Evolutionary conservation across 352 stramenopile species (phyloP), one percentile per base, ranked within the genome.

Genomic region (Globisporangium abappressorium): DNA sequence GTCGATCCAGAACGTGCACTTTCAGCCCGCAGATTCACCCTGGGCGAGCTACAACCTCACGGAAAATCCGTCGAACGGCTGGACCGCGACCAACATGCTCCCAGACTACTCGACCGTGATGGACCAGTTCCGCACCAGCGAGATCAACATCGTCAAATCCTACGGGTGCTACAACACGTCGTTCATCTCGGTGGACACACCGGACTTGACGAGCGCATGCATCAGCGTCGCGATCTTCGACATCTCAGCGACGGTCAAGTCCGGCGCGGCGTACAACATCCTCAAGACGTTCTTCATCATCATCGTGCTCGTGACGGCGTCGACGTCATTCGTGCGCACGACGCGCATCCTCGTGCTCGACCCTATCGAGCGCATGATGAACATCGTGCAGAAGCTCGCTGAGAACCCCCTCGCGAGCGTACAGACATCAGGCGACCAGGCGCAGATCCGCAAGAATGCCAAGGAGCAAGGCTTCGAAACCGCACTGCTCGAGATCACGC

Each of bases 331-430:
- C 65, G 94, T 93, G 58, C 86, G 82, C 64, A 95, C 88, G 56
- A 78, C 87, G 6, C 91, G 90, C 12, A 79, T 82, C 28, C 84
- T 97, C 43, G 89, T 97, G 24, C 83, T 97, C 15, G 79, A 96
- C 54, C 91, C 90, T 1, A 97, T 97, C 55, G 90, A 97, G 68
- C 91, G 92, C 49, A 97, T 97, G 91, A 96, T 97, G 78, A 74
- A 78, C 36, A 90, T 96, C 26, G 89, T 97, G 7, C 85, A 96
- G 62, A 87, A 92, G 30, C 78, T 97, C 5, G 90, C 91, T 0
- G 89, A 93, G 65, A 97, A 97, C 47, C 91, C 90, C 7, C 71
- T 97, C 12, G 82, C 87, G n/a, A 94, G 83, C 66, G 83, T 97
- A 26, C 85, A 94, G 64, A 82, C 76, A 22, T 81, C 85, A 0